Conservation (phyloP, 176 grass and related monocot species). For the Cenchrus fungigraminus region DNA sequence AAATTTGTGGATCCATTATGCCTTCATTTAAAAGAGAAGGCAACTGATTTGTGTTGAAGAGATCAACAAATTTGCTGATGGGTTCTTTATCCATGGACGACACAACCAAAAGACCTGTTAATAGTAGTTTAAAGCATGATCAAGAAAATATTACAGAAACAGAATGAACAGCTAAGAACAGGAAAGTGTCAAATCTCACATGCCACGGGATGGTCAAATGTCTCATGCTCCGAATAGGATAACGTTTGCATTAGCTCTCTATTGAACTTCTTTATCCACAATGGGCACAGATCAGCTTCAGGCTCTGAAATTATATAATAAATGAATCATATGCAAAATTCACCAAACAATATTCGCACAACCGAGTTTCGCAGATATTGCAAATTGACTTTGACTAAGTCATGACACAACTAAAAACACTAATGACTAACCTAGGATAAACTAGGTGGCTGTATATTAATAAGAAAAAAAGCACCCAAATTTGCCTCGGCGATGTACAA, state of each 20-base stretch:
- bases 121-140: conserved; percentile 52
- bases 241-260: conserved; percentile 79
- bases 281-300: conserved; percentile 80
- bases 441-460: background rate
- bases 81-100: conserved; percentile 96
- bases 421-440: background rate
- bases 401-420: background rate
- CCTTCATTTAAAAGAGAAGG: conserved; percentile 93
- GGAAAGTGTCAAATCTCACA: conserved; percentile 67
- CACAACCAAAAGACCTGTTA: conserved; percentile 85
- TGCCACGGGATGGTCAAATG: conserved; percentile 95
- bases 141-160: conserved; percentile 24
- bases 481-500: background rate
- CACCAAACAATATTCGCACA: background rate
- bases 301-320: conserved; percentile 69
- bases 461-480: no score
- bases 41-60: conserved; percentile 85
- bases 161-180: conserved; percentile 26
- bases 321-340: conserved; percentile 30
- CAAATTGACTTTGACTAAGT: background rate
- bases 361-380: conserved; percentile 13
- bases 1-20: conserved; percentile 95
- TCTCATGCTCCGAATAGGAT: conserved; percentile 96
- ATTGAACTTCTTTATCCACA: conserved; percentile 95
- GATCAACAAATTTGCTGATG: conserved; percentile 84